Evolutionary conservation across 169 alveolate species (phyloP), one percentile per base, ranked within the genome.

Genomic region (Blepharisma undulans): DNA sequence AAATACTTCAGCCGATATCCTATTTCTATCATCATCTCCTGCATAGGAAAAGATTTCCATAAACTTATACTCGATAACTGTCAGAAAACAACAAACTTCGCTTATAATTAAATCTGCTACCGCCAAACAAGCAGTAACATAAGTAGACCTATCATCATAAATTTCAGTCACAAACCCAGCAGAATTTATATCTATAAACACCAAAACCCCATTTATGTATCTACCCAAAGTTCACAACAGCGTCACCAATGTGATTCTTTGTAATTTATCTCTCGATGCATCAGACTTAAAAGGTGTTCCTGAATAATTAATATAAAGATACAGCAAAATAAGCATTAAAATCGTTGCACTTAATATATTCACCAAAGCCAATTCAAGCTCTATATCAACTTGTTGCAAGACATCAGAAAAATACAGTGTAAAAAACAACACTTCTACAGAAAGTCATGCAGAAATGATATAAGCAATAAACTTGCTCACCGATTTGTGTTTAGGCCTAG

Each of bases 281-380:
- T 34, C 36, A 3, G 78, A 48, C 34, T 82, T 82, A 82, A 82
- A 82, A 82, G 89, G 89, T 4, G 89, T 82, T 82, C 36, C 89
- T 48, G 89, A 34, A 59, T 82, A 82, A 22, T 60, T 82, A 27
- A 33, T 22, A 10, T 82, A 30, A 21, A 82, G 60, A 30, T 82
- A 82, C 72, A 59, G 32, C 72, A 82, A 22, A 59, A 36, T 32
- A 6, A 82, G 34, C 76, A 82, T 21, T 22, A 82, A 72, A 36
- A 82, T 21, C 8, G 89, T 82, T 22, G 77, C 89, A 82, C 89
- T 82, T 82, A 82, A 82, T 82, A 82, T 21, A 30, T 82, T 82
- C 18, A 82, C 89, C 27, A 82, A 16, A 2, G 89, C 60, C 0
- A 82, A 18, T n/a, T 48, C 89, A 22, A 33, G 29, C 16, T 82